phyloP scores from a whole-genome alignment of 306 rosid genomes.

The Medicago arabica region DNA sequence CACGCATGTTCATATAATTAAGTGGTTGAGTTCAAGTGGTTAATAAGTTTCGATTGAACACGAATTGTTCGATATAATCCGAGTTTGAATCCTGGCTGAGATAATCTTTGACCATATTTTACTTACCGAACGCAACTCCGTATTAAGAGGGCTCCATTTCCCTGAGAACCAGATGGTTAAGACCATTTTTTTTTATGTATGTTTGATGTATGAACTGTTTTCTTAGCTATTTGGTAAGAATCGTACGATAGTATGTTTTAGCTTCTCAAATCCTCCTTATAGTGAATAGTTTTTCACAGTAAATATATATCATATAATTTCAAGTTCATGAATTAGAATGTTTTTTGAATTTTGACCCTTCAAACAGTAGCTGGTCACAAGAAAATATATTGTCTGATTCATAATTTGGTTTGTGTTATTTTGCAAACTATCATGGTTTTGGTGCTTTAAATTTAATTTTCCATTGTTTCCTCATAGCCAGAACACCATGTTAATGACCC shows the following conservation, averaged over 20 bases:
- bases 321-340: constrained; percentile 5
- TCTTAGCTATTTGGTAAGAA: constrained; percentile 3
- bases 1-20: neutral
- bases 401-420: constrained; percentile 15
- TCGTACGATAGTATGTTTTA: constrained; percentile 3
- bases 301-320: constrained; percentile 14
- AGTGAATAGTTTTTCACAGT: neutral
- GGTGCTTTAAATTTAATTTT: constrained; percentile 51
- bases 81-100: neutral
- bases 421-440: constrained; percentile 28
- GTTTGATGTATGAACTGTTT: constrained; percentile 11
- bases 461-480: constrained; percentile 78
- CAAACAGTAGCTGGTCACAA: constrained; percentile 4
- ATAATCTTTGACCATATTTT: neutral
- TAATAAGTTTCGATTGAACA: neutral
- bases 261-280: neutral
- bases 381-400: constrained; percentile 1
- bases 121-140: neutral
- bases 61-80: neutral
- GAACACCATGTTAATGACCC: constrained; percentile 69
- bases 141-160: neutral
- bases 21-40: neutral
- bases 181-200: no score
- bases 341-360: constrained; percentile 20
- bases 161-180: no score